Percentiles rank a stretch among this genome's conserved stretches.
phyloP scores from a whole-genome alignment of 257 asterid species.

The Ocimum tenuiflorum region DNA sequence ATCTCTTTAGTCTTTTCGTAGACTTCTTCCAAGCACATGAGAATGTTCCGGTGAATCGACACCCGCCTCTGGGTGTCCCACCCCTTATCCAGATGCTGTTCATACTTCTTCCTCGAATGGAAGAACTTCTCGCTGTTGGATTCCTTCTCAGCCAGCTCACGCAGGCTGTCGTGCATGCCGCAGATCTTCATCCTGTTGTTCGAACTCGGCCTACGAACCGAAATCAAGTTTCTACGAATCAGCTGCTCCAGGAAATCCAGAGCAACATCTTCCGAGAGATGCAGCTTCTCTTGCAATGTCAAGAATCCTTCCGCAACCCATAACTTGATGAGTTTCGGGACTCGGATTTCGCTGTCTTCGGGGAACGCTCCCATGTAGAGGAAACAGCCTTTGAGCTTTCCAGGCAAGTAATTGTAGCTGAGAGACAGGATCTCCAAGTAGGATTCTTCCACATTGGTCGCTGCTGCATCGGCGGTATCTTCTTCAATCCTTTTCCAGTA shows the following conservation, averaged over 20 bases:
- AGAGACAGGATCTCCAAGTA: constrained; percentile 20
- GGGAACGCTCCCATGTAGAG: constrained; percentile 38
- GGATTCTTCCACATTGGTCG: not conserved
- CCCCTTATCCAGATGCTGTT: not conserved
- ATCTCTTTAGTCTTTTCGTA: not conserved
- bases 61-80: not conserved
- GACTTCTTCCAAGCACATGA: constrained; percentile 22
- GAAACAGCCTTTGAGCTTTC: constrained; percentile 26
- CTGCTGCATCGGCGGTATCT: constrained; percentile 16
- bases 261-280: constrained; percentile 11
- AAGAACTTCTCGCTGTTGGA: constrained; percentile 17
- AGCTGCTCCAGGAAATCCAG: constrained; percentile 7
- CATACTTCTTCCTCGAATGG: constrained; percentile 1
- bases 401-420: constrained; percentile 31
- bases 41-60: constrained; percentile 24
- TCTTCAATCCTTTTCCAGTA: constrained; percentile 19
- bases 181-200: constrained; percentile 8
- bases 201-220: not conserved
- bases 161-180: constrained; percentile 17
- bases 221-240: constrained; percentile 19
- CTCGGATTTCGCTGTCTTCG: constrained; percentile 20
- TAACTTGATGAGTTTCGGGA: constrained; percentile 19
- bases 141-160: constrained; percentile 23
- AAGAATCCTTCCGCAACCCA: constrained; percentile 41
- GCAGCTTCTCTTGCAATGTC: not conserved